phyloP scores from a whole-genome alignment of 2,329 filamentous ascomycete genomes.

The Penicillium sp. region DNA sequence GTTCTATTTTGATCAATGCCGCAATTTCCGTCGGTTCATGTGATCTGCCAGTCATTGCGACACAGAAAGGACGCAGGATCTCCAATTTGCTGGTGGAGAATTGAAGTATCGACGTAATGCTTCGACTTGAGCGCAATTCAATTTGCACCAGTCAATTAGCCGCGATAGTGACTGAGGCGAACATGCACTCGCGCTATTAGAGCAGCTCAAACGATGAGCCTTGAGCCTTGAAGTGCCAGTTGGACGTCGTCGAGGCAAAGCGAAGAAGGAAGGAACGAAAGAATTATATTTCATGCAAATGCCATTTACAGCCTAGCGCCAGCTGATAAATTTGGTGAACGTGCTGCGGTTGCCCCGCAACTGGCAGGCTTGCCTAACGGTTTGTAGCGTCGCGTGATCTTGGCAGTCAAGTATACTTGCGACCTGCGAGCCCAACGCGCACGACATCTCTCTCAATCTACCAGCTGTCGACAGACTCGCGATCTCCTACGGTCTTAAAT shows the following conservation, averaged over 20 bases:
- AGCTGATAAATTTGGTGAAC: background rate
- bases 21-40: conserved; percentile 2
- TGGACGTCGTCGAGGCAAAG: background rate
- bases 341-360: conserved; percentile 31
- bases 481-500: background rate
- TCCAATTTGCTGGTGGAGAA: background rate
- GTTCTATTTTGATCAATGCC: conserved; percentile 22
- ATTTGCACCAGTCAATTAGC: background rate
- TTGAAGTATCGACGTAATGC: no score
- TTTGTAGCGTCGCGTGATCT: background rate
- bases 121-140: no score
- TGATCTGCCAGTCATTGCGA: conserved; percentile 6
- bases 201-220: background rate
- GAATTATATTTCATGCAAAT: background rate
- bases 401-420: background rate
- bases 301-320: conserved; percentile 2
- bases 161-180: background rate
- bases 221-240: background rate
- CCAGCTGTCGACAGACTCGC: background rate
- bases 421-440: background rate
- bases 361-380: conserved; percentile 16
- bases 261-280: background rate
- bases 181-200: background rate
- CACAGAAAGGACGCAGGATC: background rate
- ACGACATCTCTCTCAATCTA: background rate